phyloP scores from a whole-genome alignment of 768 basidiomycete genomes.

The Coprinellus micaceus region DNA sequence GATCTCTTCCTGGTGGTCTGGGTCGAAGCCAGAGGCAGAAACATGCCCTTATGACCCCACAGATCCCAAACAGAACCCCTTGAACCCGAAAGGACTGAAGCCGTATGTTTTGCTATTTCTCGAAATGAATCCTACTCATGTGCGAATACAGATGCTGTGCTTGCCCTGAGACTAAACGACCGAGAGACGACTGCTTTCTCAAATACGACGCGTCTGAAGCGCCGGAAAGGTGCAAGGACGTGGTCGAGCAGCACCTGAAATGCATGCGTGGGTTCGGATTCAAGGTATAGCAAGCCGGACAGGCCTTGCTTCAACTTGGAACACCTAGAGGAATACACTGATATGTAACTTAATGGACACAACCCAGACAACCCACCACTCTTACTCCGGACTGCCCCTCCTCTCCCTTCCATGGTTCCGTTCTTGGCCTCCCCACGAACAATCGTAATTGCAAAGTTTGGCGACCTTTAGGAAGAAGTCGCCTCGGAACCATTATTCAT shows the following conservation, averaged over 20 bases:
- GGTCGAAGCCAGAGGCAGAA: constrained; percentile 24
- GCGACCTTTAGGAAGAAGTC: too few species aligned
- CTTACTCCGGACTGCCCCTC: too few species aligned
- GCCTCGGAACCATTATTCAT: too few species aligned
- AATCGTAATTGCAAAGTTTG: too few species aligned
- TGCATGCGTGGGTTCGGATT: constrained; percentile 94
- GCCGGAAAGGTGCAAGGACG: constrained; percentile 73
- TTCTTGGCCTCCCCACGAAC: too few species aligned
- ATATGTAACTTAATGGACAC: background rate
- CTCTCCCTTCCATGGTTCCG: too few species aligned
- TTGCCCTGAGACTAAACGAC: constrained; percentile 88
- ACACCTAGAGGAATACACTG: constrained; percentile 5
- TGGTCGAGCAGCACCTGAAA: constrained; percentile 75
- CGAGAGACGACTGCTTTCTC: constrained; percentile 94
- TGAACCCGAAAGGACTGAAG: constrained; percentile 93
- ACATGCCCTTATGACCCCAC: constrained; percentile 62
- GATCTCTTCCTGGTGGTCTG: constrained; percentile 59
- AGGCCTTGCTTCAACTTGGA: background rate
- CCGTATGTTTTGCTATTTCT: constrained; percentile 55
- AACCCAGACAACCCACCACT: background rate
- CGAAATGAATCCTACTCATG: background rate
- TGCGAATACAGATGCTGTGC: constrained; percentile 81
- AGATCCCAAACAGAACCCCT: constrained; percentile 76
- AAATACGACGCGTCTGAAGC: constrained; percentile 61
- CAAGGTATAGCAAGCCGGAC: constrained; percentile 50